Evolutionary conservation across 768 basidiomycete species (phyloP).

Genomic region (Lactarius deliciosus): DNA sequence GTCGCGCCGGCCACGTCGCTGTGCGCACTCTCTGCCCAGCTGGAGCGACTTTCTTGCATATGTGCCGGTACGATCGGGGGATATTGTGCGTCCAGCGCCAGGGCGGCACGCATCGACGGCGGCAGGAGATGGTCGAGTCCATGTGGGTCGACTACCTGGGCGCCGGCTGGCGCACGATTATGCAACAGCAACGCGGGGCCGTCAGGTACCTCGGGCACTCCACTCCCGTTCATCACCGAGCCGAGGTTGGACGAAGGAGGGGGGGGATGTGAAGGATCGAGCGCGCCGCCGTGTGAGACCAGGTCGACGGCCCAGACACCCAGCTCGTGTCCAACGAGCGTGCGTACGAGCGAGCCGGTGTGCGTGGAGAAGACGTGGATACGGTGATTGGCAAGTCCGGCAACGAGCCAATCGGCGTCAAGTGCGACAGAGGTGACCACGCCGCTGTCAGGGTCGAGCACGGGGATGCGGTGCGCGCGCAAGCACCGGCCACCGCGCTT

Average conservation of each 20-base stretch:
- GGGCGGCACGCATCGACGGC: conserved; percentile 45
- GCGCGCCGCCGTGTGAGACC: conserved; percentile 60
- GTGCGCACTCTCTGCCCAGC: conserved; percentile 16
- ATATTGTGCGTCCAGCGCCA: conserved; percentile 43
- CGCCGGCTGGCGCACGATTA: conserved; percentile 26
- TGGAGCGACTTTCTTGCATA: not conserved
- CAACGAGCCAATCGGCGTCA: conserved; percentile 80
- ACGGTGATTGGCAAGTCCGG: conserved; percentile 82
- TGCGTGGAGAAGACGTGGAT: conserved; percentile 83
- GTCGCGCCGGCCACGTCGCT: conserved; percentile 64
- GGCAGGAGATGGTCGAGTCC: conserved; percentile 37
- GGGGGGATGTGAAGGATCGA: conserved; percentile 23
- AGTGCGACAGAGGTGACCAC: conserved; percentile 88
- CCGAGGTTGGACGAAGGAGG: not conserved
- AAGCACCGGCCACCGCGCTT: conserved; percentile 27
- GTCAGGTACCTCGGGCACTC: conserved; percentile 20
- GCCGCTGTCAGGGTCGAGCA: conserved; percentile 46
- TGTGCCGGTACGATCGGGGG: conserved; percentile 3
- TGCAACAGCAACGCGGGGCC: conserved; percentile 19
- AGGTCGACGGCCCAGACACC: conserved; percentile 95
- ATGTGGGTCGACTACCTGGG: conserved; percentile 17
- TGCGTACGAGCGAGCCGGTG: conserved; percentile 73
- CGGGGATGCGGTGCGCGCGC: conserved; percentile 31
- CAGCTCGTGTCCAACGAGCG: conserved; percentile 77
- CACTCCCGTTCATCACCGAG: not conserved